phyloP scores from a whole-genome alignment of 2,329 filamentous ascomycete genomes.

The Acephala macrosclerotiorum region DNA sequence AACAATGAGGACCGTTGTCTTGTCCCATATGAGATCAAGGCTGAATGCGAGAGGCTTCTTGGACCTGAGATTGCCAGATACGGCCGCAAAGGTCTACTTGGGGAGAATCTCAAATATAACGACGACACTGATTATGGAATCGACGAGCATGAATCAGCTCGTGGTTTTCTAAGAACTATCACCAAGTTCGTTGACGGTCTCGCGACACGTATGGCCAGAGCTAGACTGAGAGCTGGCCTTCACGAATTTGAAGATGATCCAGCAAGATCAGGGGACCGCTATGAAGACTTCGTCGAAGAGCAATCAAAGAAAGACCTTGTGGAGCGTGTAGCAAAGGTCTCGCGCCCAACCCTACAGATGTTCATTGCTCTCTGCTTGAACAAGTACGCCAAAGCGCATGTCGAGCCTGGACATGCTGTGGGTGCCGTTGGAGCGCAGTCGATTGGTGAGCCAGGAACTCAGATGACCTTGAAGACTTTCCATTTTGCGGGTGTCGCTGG shows the following conservation, averaged over 20 bases:
- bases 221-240: slow-evolving; percentile 60
- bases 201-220: slow-evolving; percentile 65
- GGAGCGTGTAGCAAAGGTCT: slow-evolving; percentile 85
- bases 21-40: slow-evolving; percentile 75
- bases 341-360: slow-evolving; percentile 71
- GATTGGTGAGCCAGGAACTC: slow-evolving; percentile 96
- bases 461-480: slow-evolving; percentile 99
- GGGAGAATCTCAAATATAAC: slow-evolving; percentile 70
- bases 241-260: slow-evolving; percentile 49
- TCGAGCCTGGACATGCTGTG: slow-evolving; percentile 94
- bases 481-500: slow-evolving; percentile 99
- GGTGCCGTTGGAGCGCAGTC: slow-evolving; percentile 97
- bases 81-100: slow-evolving; percentile 65
- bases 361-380: slow-evolving; percentile 86
- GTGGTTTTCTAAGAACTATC: slow-evolving; percentile 83
- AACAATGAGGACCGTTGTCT: slow-evolving; percentile 78
- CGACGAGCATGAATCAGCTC: slow-evolving; percentile 82
- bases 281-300: slow-evolving; percentile 42
- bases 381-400: slow-evolving; percentile 90
- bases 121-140: slow-evolving; percentile 73
- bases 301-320: slow-evolving; percentile 44
- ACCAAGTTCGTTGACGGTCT: slow-evolving; percentile 73
- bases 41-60: slow-evolving; percentile 73
- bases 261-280: slow-evolving; percentile 40
- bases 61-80: slow-evolving; percentile 72